Conservation (phyloP, 176 grass and related monocot genomes). For the Oryza rufipogon region DNA sequence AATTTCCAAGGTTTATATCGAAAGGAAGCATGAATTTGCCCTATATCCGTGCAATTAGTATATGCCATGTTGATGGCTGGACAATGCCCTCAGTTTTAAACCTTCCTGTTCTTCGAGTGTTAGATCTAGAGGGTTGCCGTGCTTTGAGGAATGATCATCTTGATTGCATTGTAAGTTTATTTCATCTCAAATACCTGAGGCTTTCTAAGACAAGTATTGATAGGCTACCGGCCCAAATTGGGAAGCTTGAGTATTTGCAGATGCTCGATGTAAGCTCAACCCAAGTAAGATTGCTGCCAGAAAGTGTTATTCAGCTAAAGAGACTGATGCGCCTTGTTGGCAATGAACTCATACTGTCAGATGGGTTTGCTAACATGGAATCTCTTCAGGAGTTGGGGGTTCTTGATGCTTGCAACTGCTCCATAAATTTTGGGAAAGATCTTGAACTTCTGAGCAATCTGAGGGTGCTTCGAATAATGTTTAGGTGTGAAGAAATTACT, state of each 20-base stretch:
- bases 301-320: conserved; percentile 20
- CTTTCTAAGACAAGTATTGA: not conserved
- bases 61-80: not conserved
- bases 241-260: conserved; percentile 23
- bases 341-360: not conserved
- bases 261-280: not conserved
- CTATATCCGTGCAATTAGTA: conserved; percentile 1
- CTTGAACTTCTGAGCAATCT: not conserved
- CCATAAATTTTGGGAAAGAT: not conserved
- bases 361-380: conserved; percentile 15
- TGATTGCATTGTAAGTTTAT: not conserved
- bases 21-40: conserved; percentile 1
- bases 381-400: not conserved
- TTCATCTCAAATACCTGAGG: conserved; percentile 25
- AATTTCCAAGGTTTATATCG: not conserved
- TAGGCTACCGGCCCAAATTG: not conserved
- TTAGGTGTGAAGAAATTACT: not conserved
- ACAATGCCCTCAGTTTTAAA: not conserved
- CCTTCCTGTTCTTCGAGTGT: not conserved
- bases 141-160: not conserved
- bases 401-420: not conserved
- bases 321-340: not conserved
- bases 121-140: not conserved
- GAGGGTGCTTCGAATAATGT: not conserved
- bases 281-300: not conserved